Base-by-base conservation (phyloP, 2,329 filamentous ascomycete genomes). In the Diaporthe citrichinensis region DNA sequence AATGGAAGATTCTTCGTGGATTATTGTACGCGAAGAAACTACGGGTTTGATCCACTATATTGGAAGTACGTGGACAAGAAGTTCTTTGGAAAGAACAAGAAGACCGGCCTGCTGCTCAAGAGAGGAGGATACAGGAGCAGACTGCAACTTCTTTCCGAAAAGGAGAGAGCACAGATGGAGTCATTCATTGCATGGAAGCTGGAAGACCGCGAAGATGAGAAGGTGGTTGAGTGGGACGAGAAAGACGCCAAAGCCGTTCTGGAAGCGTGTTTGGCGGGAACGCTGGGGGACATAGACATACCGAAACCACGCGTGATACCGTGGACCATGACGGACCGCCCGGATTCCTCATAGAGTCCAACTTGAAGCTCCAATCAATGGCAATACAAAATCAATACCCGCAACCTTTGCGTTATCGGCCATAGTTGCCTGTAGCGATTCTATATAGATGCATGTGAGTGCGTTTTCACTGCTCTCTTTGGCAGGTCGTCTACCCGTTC, bases 131-230 rank as follows among this genome's bases (percentile, higher is more conserved):
- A 74, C 20, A 67, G 69, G 31, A 61, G 39, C 9, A 74, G 72
- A 14, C 51, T 68, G 28, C 49, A 44, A 31, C 61, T 74, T 44
- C 46, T 74, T 3, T 69, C 72, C 5, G 61, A 69, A 3, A 58
- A 44, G 20, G 72, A 74, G 61, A 74, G 53, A 14, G 72, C 51
- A 39, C 72, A 74, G 28, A 69, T 74, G 72, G 72, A 74, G 25
- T 28, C 8, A 2, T 68, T 74, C 23, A 41, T 74, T 10, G n/a
- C 7, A 7, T 68, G 72, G 72, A 74, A 74, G 51, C 10, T 51
- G 61, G 72, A 74, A 36, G 61, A 58, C 25, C 3, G 17, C n/a
- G 41, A 59, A 14, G 39, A 51, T 2, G 36, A 49, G 20, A 69
- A 51, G 61, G n/a, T 74, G 15, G 61, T 74, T 23, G 51, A 74